Conservation (phyloP, 2,329 filamentous ascomycete genomes). For the Penicillium occitanis region DNA sequence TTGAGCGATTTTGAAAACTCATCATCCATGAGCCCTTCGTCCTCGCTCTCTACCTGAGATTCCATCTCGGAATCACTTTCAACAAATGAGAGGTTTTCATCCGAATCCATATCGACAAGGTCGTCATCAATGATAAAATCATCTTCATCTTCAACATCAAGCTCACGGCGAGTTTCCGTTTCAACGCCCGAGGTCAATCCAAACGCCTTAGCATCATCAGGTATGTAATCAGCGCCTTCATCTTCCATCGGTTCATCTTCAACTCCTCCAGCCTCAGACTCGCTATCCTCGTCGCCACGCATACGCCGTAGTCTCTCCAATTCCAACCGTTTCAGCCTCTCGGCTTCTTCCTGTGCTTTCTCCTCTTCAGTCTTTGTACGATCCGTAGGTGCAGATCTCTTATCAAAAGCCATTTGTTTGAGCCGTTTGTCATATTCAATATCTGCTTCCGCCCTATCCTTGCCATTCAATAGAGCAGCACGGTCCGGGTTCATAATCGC, state of each 20-base stretch:
- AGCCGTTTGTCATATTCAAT: conserved; percentile 85
- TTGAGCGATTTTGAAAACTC: conserved; percentile 44
- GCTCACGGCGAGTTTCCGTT: conserved; percentile 39
- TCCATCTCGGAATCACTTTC: conserved; percentile 51
- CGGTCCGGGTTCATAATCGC: conserved; percentile 63
- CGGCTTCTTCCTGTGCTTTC: conserved; percentile 72
- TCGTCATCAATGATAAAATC: conserved; percentile 90
- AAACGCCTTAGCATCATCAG: conserved; percentile 61
- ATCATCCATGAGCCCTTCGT: conserved; percentile 52
- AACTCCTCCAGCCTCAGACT: conserved; percentile 44
- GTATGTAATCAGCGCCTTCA: conserved; percentile 48
- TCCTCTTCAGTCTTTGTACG: conserved; percentile 92
- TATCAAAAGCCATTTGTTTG: conserved; percentile 78
- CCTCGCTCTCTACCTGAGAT: conserved; percentile 43
- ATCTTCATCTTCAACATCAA: conserved; percentile 88
- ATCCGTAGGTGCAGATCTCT: conserved; percentile 78
- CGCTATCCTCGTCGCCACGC: conserved; percentile 72
- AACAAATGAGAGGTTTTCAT: conserved; percentile 43
- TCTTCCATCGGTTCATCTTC: conserved; percentile 42
- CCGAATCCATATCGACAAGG: conserved; percentile 78
- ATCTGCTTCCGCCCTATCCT: conserved; percentile 68
- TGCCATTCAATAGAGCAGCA: conserved; percentile 59
- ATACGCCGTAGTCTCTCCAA: conserved; percentile 80
- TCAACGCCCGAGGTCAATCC: conserved; percentile 57
- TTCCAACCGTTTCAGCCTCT: conserved; percentile 76